Conservation (phyloP, 2,329 filamentous ascomycete species). For the Samsoniella hepiali region DNA sequence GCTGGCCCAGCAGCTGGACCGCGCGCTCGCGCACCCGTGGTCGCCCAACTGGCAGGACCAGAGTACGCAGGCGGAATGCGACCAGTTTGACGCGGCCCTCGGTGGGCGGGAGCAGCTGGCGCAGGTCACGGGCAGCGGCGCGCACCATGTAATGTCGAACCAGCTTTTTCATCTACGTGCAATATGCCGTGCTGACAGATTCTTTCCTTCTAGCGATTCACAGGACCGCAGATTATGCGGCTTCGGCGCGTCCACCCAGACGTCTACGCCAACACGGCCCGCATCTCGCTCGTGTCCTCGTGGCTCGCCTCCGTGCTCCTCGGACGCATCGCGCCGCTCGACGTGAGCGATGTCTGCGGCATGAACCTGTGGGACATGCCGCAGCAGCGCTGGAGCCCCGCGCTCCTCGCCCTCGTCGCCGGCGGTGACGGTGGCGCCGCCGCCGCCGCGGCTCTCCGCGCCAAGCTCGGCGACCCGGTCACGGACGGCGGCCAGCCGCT, state of each 20-base stretch:
- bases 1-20: slow-evolving; percentile 68
- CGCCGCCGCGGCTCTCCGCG: slow-evolving; percentile 56
- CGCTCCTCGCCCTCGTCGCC: slow-evolving; percentile 71
- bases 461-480: slow-evolving; percentile 77
- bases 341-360: slow-evolving; percentile 91
- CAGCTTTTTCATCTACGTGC: not conserved
- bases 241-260: slow-evolving; percentile 77
- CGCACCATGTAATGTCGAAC: slow-evolving; percentile 72
- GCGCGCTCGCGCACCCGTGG: slow-evolving; percentile 76
- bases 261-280: slow-evolving; percentile 74
- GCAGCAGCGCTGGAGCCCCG: slow-evolving; percentile 67
- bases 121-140: slow-evolving; percentile 80
- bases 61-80: slow-evolving; percentile 88
- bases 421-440: slow-evolving; percentile 48
- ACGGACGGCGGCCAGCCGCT: slow-evolving; percentile 77
- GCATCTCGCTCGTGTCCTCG: slow-evolving; percentile 91
- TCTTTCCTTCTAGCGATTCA: slow-evolving; percentile 67
- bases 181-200: slow-evolving; percentile 12
- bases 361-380: slow-evolving; percentile 96
- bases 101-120: slow-evolving; percentile 68
- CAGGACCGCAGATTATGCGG: slow-evolving; percentile 91
- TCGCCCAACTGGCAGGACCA: slow-evolving; percentile 98
- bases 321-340: slow-evolving; percentile 80
- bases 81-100: slow-evolving; percentile 74
- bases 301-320: slow-evolving; percentile 91